Conservation (phyloP, 2,329 filamentous ascomycete genomes). For the Trichophyton schoenleinii region DNA sequence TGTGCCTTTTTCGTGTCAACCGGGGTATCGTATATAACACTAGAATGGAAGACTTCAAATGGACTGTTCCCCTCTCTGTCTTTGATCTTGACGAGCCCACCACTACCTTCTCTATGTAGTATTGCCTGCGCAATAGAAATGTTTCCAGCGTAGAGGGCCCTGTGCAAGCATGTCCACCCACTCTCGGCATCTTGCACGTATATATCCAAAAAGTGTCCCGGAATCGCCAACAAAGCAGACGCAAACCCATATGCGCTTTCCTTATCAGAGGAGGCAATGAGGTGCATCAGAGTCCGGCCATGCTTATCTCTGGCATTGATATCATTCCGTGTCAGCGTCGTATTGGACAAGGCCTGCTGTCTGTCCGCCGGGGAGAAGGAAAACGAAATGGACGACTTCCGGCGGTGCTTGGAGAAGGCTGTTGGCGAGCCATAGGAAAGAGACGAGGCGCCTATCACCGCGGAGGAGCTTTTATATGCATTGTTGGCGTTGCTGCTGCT, state of each 20-base stretch:
- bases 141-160: constrained; percentile 82
- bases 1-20: constrained; percentile 35
- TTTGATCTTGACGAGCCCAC: constrained; percentile 82
- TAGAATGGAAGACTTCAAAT: constrained; percentile 82
- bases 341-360: neutral
- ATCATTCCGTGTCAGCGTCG: constrained; percentile 48
- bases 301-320: constrained; percentile 73
- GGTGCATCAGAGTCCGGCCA: constrained; percentile 72
- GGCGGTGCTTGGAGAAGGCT: constrained; percentile 37
- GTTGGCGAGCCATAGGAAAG: constrained; percentile 15
- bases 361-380: neutral
- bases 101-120: constrained; percentile 60
- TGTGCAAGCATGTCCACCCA: constrained; percentile 89
- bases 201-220: constrained; percentile 56
- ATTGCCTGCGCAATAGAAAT: constrained; percentile 73
- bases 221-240: constrained; percentile 65
- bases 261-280: constrained; percentile 64
- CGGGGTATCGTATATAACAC: constrained; percentile 49
- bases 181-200: constrained; percentile 81
- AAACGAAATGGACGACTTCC: constrained; percentile 21
- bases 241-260: constrained; percentile 62
- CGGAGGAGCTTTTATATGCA: constrained; percentile 14
- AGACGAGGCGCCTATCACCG: neutral
- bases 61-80: constrained; percentile 90
- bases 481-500: neutral